Percentiles rank a stretch among this genome's conserved stretches.
Evolutionary conservation across 192 early-diverging fungal species (phyloP).

Genomic region (Dissophora globulifera): DNA sequence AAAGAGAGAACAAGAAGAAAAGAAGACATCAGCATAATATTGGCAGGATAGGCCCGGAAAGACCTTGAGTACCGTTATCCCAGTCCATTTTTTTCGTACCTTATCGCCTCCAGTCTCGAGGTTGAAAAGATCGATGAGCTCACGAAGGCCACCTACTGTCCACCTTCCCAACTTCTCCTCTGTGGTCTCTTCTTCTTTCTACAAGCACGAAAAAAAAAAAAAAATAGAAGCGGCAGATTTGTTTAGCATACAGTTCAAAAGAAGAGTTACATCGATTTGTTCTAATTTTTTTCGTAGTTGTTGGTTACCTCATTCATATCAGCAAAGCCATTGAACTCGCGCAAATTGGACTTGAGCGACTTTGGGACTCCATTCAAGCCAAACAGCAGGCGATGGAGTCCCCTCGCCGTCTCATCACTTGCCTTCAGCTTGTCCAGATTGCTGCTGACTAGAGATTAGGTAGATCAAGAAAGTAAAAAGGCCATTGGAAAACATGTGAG

Average conservation of each 20-base stretch:
- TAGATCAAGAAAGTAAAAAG: neutral
- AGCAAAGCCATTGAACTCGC: constrained; percentile 22
- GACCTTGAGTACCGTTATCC: too few relatives aligned
- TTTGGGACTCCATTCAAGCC: constrained; percentile 24
- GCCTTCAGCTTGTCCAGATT: constrained; percentile 31
- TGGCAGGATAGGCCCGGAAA: too few relatives aligned
- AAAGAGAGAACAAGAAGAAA: neutral
- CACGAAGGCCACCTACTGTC: constrained; percentile 21
- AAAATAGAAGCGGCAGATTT: too few relatives aligned
- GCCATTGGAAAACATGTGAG: neutral
- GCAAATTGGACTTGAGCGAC: constrained; percentile 25
- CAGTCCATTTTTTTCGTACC: too few relatives aligned
- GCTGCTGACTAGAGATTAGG: constrained; percentile 10
- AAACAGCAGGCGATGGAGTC: constrained; percentile 31
- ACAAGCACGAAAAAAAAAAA: neutral
- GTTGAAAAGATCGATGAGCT: constrained; percentile 32
- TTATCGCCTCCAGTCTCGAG: constrained; percentile 32
- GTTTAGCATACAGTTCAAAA: neutral
- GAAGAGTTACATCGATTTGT: neutral
- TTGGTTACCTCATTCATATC: constrained; percentile 21
- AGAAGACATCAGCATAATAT: neutral
- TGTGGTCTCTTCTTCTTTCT: constrained; percentile 33
- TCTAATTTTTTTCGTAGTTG: neutral
- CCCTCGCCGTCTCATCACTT: constrained; percentile 23
- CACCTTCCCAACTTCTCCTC: constrained; percentile 21